phyloP scores from a whole-genome alignment of 1,139 yeast species.

The Hyphopichia burtonii region DNA sequence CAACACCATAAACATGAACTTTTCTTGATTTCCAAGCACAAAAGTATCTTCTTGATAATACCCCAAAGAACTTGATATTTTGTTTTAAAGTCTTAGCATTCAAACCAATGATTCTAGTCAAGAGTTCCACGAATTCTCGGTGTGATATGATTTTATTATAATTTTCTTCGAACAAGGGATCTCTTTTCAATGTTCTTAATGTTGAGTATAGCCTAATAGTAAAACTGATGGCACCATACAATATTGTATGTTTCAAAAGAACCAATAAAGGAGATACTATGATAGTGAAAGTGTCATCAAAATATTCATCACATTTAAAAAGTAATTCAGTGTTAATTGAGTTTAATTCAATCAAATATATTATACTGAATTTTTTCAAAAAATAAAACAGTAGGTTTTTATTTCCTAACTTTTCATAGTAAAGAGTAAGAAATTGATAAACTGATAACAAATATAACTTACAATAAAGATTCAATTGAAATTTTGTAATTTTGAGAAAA shows the following conservation, averaged over 20 bases:
- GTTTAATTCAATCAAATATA: conserved; percentile 18
- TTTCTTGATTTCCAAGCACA: conserved; percentile 1
- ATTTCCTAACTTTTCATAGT: conserved; percentile 21
- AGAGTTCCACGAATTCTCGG: background rate
- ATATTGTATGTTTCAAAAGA: background rate
- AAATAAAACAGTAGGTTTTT: conserved; percentile 22
- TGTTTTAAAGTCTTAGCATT: background rate
- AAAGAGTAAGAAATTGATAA: conserved; percentile 23
- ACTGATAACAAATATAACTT: conserved; percentile 19
- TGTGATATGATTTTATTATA: background rate
- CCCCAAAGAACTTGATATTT: background rate
- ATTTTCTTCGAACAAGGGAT: background rate
- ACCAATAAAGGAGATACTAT: conserved; percentile 8
- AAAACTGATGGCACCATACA: conserved; percentile 2
- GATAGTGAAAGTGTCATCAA: conserved; percentile 10
- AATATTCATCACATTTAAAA: conserved; percentile 6
- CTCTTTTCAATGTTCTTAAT: conserved; percentile 1
- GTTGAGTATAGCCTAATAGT: background rate
- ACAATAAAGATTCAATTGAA: conserved; percentile 10
- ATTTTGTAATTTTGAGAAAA: conserved; percentile 5
- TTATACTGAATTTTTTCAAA: conserved; percentile 19
- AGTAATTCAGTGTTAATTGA: conserved; percentile 8
- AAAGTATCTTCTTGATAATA: background rate
- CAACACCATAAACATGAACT: conserved; percentile 1
- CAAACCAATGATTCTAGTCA: background rate